Evolutionary conservation across 2,329 filamentous ascomycete species (phyloP).

Genomic region (Cordyceps tenuipes): DNA sequence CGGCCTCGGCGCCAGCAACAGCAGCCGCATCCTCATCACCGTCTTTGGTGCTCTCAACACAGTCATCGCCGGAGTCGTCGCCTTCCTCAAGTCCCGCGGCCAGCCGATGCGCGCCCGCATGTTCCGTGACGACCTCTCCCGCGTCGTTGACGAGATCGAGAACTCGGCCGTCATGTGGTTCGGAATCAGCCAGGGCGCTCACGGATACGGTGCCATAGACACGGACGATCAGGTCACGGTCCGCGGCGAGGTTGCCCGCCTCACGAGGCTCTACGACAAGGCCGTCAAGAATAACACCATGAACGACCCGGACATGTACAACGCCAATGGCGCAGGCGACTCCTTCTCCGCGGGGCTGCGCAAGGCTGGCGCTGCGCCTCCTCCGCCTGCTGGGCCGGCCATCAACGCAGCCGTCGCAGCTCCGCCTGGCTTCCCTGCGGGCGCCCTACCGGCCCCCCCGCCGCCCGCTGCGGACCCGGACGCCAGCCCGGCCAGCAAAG

Average conservation of each 20-base stretch:
- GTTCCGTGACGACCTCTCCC: slow-evolving; percentile 18
- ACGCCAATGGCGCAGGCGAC: slow-evolving; percentile 12
- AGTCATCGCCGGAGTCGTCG: slow-evolving; percentile 18
- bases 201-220: slow-evolving; percentile 18
- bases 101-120: slow-evolving; percentile 18
- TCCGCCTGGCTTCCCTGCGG: slow-evolving; percentile 1
- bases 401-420: background rate
- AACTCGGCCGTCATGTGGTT: slow-evolving; percentile 19
- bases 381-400: background rate
- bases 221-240: slow-evolving; percentile 18
- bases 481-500: slow-evolving; percentile 13
- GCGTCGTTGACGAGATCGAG: slow-evolving; percentile 19
- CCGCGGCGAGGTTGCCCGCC: slow-evolving; percentile 17
- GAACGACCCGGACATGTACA: slow-evolving; percentile 18
- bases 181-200: slow-evolving; percentile 14
- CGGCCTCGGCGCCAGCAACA: slow-evolving; percentile 16
- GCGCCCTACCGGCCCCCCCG: background rate
- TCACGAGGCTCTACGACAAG: slow-evolving; percentile 18
- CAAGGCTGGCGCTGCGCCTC: slow-evolving; percentile 5
- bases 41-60: slow-evolving; percentile 18
- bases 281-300: slow-evolving; percentile 18
- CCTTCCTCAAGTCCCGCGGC: slow-evolving; percentile 17
- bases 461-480: slow-evolving; percentile 4
- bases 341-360: slow-evolving; percentile 14
- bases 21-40: slow-evolving; percentile 16